Evolutionary conservation across 176 grass and related monocot species (phyloP), one percentile per base, ranked within the genome.

Genomic region (Paspalum vaginatum): DNA sequence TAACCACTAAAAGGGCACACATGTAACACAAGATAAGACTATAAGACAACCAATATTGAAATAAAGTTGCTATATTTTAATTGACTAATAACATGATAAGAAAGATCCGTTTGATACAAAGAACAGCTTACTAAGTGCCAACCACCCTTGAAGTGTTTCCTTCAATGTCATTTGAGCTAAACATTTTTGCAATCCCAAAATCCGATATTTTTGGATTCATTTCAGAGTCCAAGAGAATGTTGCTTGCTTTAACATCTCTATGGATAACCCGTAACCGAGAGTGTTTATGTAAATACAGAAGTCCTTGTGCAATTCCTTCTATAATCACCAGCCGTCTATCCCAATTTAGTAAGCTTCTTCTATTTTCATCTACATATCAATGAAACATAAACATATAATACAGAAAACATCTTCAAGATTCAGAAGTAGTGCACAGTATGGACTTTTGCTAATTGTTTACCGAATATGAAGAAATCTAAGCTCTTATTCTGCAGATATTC

Each of bases 231-330:
- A 70, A 70, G 12, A 50, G 68, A 70, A 70, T 50, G 47, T 70
- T 70, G 13, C 68, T 70, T 50, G 68, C 68, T 49, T 70, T 70
- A 26, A 70, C 45, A 70, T 70, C 68, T 70, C 68, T 70, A 50
- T 70, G 45, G 25, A 70, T 70, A 27, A 70, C 22, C 4, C 68
- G 68, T 70, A 70, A 50, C 13, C 68, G 68, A 50, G 68, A 70
- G 22, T 17, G 68, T 16, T 50, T 17, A 50, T 70, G 68, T 44
- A 70, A 70, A 70, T 70, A 70, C 12, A 70, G 1, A 50, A 70
- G 68, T 50, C 21, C 68, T 50, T 70, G 68, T 27, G 68, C 68
- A 70, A 70, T 48, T 48, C 45, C 68, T 70, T 70, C 45, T 1
- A 70, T 70, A 49, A 70, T 70, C 45, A 70, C 24, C 0, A 49